Base-by-base conservation (phyloP, 2,329 filamentous ascomycete genomes). In the Pseudodiploospora longispora region DNA sequence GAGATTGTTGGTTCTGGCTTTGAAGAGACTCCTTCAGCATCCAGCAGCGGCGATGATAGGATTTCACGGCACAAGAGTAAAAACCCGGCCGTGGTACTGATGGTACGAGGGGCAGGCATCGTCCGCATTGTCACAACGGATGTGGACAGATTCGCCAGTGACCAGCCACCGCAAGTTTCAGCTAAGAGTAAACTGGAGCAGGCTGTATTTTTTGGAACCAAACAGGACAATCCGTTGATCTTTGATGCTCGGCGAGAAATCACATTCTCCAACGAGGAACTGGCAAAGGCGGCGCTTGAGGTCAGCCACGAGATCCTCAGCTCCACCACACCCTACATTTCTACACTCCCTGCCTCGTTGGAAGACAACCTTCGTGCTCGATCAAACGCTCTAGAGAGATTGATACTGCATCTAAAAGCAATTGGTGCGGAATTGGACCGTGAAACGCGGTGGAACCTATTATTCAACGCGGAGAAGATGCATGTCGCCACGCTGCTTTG, bases 401-500 rank as follows among this genome's bases (percentile, higher is more conserved):
- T 98, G 42, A 86, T 87, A 43, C 68, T 72, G 3, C 81, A 93
- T 52, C 67, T 97, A 9, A 75, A 76, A 50, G 74, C 75, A 5
- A 80, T 83, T 30, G 82, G 81, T 47, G 72, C 80, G 28, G 69
- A 78, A 3, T 62, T 97, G 5, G 79, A 85, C 50, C 77, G 80
- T 35, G 68, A 68, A 27, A 82, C 82, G 1, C 81, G 82, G 53
- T 97, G 90, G 89, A 74, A 76, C 50, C 66, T 98, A 30, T 69
- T 98, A n/a, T 86, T 82, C 72, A 82, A 91, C 56, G 91, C 91
- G 0, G 93, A 98, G 62, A 95, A 90, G 64, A 76, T 97, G 67
- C 80, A 84, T 36, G 86, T 89, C 32, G 87, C 88, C 12, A 75
- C 78, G 48, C 74, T 80, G 38, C 73, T 97, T 33, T 97, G 91